Conservation (phyloP, 306 rosid species). For the Comarum palustre region DNA sequence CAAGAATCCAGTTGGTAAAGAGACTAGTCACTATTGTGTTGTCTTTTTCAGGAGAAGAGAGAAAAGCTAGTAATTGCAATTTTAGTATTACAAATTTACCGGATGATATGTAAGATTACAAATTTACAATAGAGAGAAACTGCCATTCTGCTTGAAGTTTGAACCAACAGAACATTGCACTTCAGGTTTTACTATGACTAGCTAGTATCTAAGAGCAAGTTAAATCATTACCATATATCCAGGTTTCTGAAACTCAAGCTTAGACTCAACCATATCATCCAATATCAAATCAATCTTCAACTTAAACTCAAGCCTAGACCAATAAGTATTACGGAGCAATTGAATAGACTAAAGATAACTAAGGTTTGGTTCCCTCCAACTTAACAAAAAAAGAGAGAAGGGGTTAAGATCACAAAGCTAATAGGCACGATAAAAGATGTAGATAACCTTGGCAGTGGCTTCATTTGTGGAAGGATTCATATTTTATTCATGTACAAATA, state of each 20-base stretch:
- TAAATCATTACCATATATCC: background rate
- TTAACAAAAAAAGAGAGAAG: background rate
- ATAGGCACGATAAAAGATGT: background rate
- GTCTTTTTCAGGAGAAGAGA: background rate
- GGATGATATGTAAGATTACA: background rate
- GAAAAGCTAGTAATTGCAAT: background rate
- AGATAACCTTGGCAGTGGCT: background rate
- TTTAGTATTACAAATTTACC: background rate
- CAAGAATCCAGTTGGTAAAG: slow-evolving; percentile 5
- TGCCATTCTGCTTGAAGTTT: background rate
- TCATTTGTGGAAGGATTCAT: background rate
- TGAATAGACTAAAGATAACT: background rate
- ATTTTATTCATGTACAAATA: background rate
- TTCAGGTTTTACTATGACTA: background rate
- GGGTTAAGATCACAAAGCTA: background rate
- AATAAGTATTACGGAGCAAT: background rate
- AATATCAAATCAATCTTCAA: background rate
- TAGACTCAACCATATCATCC: background rate
- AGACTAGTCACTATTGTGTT: slow-evolving; percentile 3
- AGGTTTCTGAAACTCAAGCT: no score
- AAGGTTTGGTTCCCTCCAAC: background rate
- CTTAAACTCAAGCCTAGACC: background rate
- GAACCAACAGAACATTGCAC: background rate
- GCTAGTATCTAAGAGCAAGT: background rate
- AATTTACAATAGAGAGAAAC: background rate